Evolutionary conservation across 1,139 yeast species (phyloP), one percentile per base, ranked within the genome.

Genomic region (Suhomyces maxii): DNA sequence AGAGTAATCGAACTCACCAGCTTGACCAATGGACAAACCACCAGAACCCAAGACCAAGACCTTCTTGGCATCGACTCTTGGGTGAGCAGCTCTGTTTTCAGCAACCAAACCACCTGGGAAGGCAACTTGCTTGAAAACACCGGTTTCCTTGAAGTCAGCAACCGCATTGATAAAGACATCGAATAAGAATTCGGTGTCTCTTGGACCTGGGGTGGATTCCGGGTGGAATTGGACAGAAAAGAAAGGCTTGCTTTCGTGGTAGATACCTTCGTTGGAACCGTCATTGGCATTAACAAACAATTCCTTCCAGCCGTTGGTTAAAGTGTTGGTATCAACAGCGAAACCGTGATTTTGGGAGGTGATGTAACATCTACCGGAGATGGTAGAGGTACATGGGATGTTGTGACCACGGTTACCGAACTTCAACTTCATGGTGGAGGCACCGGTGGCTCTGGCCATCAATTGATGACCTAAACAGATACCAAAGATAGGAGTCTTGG

Each of bases 161-260:
- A 93, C 96, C 41, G 97, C 72, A 55, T 88, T 70, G 63, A 95
- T 86, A 71, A 95, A 95, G 34, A 89, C 91, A 64, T 95, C 99
- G 63, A 95, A 95, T 67, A 95, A 79, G 68, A 93, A 95, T 71
- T 95, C 99, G 47, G 99, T 93, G 68, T 95, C 99, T 67, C 97
- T 84, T 66, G 99, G 99, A 68, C 99, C 99, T 40, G 99, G 99
- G 46, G 97, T 89, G 32, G 98, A 89, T 76, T 95, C 99, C 23
- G 99, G 99, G 67, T 95, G 99, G 81, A 95, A 93, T 77, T 95
- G 99, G 42, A 93, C 98, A n/a, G 99, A 93, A 78, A 95, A 95
- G 67, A 79, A 86, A 40, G 99, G 99, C 67, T 87, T 78, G 52
- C 82, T 77, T 40, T 86, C 80, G 71, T 91, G 91, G 76, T 89